Base-by-base conservation (phyloP, 805 yeast genomes). In the Nakazawaea wickerhamii region DNA sequence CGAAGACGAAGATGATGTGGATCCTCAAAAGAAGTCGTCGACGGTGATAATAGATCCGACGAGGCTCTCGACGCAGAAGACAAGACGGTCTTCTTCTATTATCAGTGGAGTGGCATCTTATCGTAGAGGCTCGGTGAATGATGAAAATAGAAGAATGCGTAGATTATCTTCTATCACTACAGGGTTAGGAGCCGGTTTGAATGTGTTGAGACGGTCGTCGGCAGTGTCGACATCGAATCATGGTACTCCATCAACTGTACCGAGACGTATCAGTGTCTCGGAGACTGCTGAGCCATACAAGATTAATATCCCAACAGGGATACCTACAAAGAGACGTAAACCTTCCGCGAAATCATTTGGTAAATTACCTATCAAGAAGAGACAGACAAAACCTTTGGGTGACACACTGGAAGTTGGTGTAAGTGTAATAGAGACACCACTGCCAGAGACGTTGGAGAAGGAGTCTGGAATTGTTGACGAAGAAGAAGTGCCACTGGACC, bases 91-190 rank as follows among this genome's bases (percentile, higher is more conserved):
- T 7, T 32, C 38, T n/a, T 20, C 39, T 21, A 11, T 19, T 10
- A 21, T 15, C 4, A 5, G 20, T 21, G 36, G 28, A 5, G 10
- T 32, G 6, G 22, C 19, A 4, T 15, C 25, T 2, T 37, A 18
- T 14, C 23, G 45, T 17, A 22, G 33, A 19, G 30, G 32, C n/a
- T 41, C 45, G 6, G 26, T 36, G 15, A 31, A 21, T 13, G 43
- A 48, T 32, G 43, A 40, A 23, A 40, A 42, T 18, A 36, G 36
- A 22, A 36, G 49, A 34, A 47, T 45, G 41, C 41, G 49, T 23
- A 38, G 51, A 31, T 36, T 48, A 10, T 47, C 51, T n/a, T 44
- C 48, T 10, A 48, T 48, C 19, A 41, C 48, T 5, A 38, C 51
- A 6, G 50, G 51, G 2, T 21, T 48, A 9, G 36, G 38, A 8